Conservation (phyloP, 495 filamentous ascomycete genomes). For the Bathelium albidoporum region DNA sequence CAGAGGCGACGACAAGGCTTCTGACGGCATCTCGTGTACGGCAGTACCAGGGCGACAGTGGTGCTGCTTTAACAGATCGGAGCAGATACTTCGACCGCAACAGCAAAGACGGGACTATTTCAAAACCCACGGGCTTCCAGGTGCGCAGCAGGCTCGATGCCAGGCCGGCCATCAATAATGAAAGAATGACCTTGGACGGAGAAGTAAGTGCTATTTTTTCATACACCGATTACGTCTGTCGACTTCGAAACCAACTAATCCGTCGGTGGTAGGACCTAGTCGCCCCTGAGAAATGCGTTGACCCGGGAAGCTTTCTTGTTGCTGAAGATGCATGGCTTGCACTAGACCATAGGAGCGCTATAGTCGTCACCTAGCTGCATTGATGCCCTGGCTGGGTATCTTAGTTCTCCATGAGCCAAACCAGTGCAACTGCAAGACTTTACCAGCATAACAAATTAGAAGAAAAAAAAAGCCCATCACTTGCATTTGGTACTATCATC, state of each 20-base stretch:
- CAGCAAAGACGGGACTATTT: no score
- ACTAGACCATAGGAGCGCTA: not conserved
- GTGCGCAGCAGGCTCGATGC: not conserved
- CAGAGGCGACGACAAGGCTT: constrained; percentile 50
- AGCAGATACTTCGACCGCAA: not conserved
- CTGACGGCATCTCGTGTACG: constrained; percentile 47
- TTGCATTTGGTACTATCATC: not conserved
- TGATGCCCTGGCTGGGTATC: not conserved
- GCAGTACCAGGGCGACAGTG: constrained; percentile 12
- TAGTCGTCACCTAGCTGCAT: not conserved
- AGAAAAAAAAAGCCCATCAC: no score
- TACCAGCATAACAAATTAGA: no score
- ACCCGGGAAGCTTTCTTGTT: not conserved
- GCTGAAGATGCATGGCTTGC: not conserved
- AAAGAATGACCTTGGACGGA: not conserved
- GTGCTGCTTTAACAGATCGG: constrained; percentile 4
- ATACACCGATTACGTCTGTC: no score
- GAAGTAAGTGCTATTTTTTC: no score
- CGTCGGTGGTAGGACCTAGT: not conserved
- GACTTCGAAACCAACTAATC: not conserved
- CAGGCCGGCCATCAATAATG: not conserved
- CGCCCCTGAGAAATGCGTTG: not conserved
- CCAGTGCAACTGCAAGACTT: no score
- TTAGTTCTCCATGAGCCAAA: not conserved
- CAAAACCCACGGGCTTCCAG: not conserved